Percentiles rank a stretch among this genome's conserved stretches.
These are phyloP conservation scores for Shiraia sp. DNA, from an alignment of 2,329 filamentous ascomycete species.

Conservation along the genomic window DNA sequence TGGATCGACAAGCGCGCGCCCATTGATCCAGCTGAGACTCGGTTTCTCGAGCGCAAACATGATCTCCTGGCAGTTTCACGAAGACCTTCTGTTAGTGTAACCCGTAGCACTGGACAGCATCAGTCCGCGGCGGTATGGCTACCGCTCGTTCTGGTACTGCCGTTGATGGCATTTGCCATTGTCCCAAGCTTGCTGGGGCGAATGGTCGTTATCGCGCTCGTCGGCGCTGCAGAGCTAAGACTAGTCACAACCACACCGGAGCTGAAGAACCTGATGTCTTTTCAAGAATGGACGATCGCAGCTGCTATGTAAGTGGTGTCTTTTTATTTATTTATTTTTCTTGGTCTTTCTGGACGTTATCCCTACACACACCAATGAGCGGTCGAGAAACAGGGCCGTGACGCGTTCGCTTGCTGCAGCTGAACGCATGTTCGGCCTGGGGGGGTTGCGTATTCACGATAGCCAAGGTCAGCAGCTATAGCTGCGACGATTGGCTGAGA, in stretches of 20 bases:
- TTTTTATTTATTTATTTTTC: too few relatives aligned
- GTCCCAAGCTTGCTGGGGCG: slow-evolving; percentile 48
- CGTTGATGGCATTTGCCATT: slow-evolving; percentile 49
- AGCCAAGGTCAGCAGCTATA: too few relatives aligned
- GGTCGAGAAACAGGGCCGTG: background rate
- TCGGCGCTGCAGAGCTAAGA: slow-evolving; percentile 41
- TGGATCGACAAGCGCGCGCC: slow-evolving; percentile 61
- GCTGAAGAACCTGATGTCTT: slow-evolving; percentile 40
- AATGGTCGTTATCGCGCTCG: slow-evolving; percentile 45
- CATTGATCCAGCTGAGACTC: slow-evolving; percentile 62
- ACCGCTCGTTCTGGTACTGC: slow-evolving; percentile 45
- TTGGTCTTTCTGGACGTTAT: too few relatives aligned
- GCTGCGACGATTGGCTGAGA: too few relatives aligned
- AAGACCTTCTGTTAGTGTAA: slow-evolving; percentile 18
- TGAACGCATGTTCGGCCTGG: slow-evolving; percentile 13
- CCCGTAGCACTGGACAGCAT: slow-evolving; percentile 17
- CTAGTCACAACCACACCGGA: slow-evolving; percentile 40
- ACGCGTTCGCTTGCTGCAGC: slow-evolving; percentile 1
- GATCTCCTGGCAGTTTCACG: slow-evolving; percentile 56
- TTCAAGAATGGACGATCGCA: slow-evolving; percentile 45
- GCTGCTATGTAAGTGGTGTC: slow-evolving; percentile 48
- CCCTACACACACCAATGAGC: too few relatives aligned
- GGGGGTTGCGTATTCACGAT: too few relatives aligned
- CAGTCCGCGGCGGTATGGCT: slow-evolving; percentile 39
- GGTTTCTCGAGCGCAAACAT: slow-evolving; percentile 60